Conservation (phyloP, 345 rosid genomes). For the Lagerstroemia speciosa region DNA sequence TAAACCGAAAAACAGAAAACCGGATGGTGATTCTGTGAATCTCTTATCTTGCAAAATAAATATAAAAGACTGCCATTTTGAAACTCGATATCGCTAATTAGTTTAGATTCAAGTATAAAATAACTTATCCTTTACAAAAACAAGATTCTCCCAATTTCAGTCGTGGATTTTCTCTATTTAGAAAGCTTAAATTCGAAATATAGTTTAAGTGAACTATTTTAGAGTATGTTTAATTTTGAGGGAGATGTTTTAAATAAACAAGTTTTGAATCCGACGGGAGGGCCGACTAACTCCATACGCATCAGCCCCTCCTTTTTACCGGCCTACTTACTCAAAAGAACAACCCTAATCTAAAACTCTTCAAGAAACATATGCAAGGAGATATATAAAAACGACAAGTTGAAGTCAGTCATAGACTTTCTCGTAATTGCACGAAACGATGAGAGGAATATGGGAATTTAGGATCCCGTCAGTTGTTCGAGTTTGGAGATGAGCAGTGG, state of each 20-base stretch:
- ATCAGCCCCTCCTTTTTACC: background rate
- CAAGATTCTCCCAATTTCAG: too few relatives aligned
- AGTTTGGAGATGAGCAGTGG: background rate
- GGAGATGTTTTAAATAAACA: background rate
- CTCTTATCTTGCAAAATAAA: background rate
- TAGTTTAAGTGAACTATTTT: too few relatives aligned
- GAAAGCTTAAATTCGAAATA: too few relatives aligned
- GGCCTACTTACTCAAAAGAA: background rate
- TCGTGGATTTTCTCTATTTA: too few relatives aligned
- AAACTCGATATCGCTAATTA: background rate
- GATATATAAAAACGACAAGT: background rate
- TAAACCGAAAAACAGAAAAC: constrained; percentile 1
- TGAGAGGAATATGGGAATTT: too few relatives aligned
- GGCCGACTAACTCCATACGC: background rate
- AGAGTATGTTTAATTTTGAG: background rate
- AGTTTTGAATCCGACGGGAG: background rate
- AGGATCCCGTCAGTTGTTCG: background rate
- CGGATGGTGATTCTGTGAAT: background rate
- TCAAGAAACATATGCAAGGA: background rate
- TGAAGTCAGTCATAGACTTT: background rate
- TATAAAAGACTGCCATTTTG: background rate
- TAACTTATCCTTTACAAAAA: too few relatives aligned
- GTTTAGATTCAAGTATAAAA: too few relatives aligned
- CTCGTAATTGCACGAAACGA: too few relatives aligned
- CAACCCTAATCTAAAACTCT: background rate